phyloP scores from a whole-genome alignment of 1,284 basidiomycete genomes.

The Tylopilus sp. region DNA sequence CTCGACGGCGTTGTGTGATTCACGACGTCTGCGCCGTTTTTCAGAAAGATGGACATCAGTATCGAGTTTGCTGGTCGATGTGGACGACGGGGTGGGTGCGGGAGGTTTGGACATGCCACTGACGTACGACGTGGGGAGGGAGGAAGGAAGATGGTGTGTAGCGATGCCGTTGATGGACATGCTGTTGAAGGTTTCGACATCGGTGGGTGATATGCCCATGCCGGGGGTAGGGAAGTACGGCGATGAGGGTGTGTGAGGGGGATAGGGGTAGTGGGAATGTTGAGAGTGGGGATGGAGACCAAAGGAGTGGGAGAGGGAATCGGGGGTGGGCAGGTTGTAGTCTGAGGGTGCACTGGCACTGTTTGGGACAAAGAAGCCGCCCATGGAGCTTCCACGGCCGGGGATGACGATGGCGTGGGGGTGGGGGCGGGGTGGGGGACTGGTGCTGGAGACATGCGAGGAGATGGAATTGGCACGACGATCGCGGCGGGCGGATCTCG shows the following conservation, averaged over 20 bases:
- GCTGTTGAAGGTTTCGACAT: slow-evolving; percentile 27
- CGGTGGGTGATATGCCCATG: slow-evolving; percentile 35
- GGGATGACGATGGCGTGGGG: slow-evolving; percentile 61
- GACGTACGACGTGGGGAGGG: slow-evolving; percentile 20
- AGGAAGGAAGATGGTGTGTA: slow-evolving; percentile 20
- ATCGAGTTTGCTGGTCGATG: slow-evolving; percentile 18
- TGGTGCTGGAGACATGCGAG: slow-evolving; percentile 45
- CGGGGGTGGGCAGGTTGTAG: slow-evolving; percentile 35
- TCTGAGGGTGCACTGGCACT: slow-evolving; percentile 23
- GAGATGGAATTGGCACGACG: slow-evolving; percentile 50
- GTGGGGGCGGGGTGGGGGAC: slow-evolving; percentile 41
- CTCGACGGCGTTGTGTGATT: slow-evolving; percentile 91
- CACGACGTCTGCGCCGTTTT: slow-evolving; percentile 73
- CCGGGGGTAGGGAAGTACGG: slow-evolving; percentile 25
- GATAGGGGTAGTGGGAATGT: slow-evolving; percentile 23
- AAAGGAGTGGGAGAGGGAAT: slow-evolving; percentile 33
- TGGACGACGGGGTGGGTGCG: slow-evolving; percentile 2
- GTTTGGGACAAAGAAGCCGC: slow-evolving; percentile 33
- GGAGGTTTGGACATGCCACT: slow-evolving; percentile 10
- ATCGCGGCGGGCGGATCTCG: slow-evolving; percentile 41
- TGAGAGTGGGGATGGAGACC: slow-evolving; percentile 20
- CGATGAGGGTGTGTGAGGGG: slow-evolving; percentile 23
- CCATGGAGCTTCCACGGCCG: slow-evolving; percentile 32
- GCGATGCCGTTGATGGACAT: slow-evolving; percentile 20
- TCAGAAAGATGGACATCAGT: slow-evolving; percentile 54